Evolutionary conservation across 192 early-diverging fungal genomes (phyloP).

Genomic region (Podila verticillata): DNA sequence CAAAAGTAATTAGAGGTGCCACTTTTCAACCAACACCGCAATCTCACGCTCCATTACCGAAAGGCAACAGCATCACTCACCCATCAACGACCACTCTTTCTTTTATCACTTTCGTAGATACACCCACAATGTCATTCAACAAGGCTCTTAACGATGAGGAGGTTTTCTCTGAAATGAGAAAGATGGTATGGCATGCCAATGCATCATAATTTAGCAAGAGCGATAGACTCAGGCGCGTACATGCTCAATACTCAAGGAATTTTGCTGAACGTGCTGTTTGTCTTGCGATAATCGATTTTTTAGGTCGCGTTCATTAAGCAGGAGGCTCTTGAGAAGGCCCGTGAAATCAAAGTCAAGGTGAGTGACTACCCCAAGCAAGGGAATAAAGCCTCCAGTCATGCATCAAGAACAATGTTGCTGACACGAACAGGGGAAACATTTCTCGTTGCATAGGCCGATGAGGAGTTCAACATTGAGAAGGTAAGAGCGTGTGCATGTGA

Average conservation of each 20-base stretch:
- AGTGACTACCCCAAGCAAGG: conserved; percentile 4
- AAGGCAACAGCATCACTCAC: too few relatives aligned
- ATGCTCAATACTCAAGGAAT: too few relatives aligned
- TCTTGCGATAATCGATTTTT: background rate
- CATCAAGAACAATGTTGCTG: background rate
- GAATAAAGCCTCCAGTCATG: background rate
- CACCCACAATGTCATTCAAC: conserved; percentile 52
- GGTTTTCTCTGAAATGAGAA: conserved; percentile 96
- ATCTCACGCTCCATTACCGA: too few relatives aligned
- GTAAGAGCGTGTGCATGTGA: conserved; percentile 29
- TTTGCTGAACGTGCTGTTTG: too few relatives aligned
- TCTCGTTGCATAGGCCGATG: conserved; percentile 81
- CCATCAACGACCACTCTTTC: background rate
- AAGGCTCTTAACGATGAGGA: conserved; percentile 93
- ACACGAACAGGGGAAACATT: background rate
- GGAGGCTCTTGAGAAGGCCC: conserved; percentile 97
- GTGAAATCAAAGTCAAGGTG: conserved; percentile 98
- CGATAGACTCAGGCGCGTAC: too few relatives aligned
- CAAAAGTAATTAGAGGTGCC: background rate
- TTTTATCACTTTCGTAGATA: background rate
- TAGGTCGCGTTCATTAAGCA: conserved; percentile 98
- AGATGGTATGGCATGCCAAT: conserved; percentile 77
- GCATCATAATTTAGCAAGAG: too few relatives aligned
- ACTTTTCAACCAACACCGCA: too few relatives aligned
- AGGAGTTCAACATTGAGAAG: conserved; percentile 99